These are phyloP conservation scores for Trichopus zeylanicus DNA, from an alignment of 116 monocot genomes.

Conservation along the genomic window DNA sequence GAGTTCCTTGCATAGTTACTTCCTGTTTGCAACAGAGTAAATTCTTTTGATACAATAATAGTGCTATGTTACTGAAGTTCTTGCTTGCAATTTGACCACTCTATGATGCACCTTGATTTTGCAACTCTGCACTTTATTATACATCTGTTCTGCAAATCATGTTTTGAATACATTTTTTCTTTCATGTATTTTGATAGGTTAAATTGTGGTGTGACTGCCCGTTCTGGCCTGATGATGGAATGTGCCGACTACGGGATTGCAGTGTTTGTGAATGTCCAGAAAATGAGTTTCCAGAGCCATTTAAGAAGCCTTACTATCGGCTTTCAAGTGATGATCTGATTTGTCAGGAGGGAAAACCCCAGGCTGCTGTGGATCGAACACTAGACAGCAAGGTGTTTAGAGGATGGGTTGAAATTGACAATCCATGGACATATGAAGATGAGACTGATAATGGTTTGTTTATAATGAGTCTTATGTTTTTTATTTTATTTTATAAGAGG, in stretches of 20 bases:
- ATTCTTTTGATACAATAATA: too few species aligned
- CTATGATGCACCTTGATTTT: too few species aligned
- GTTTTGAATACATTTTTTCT: conserved; percentile 3
- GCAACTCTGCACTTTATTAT: too few species aligned
- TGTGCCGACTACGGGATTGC: conserved; percentile 92
- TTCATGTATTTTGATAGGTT: conserved; percentile 26
- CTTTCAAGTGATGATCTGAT: conserved; percentile 56
- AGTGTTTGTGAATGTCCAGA: conserved; percentile 97
- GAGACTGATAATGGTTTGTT: conserved; percentile 90
- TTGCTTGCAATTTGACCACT: too few species aligned
- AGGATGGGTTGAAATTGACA: conserved; percentile 85
- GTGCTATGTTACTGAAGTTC: too few species aligned
- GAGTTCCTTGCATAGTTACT: too few species aligned
- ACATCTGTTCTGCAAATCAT: too few species aligned
- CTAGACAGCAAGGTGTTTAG: conserved; percentile 74
- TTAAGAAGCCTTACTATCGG: conserved; percentile 50
- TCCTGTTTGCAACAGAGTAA: too few species aligned
- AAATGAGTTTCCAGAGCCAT: conserved; percentile 80
- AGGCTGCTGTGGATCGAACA: conserved; percentile 82
- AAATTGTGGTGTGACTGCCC: conserved; percentile 98
- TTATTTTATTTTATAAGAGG: neutral
- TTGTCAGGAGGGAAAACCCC: conserved; percentile 84
- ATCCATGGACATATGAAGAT: conserved; percentile 97
- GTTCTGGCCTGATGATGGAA: conserved; percentile 96
- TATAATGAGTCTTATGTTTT: neutral